Evolutionary conservation across 495 filamentous ascomycete genomes (phyloP), one percentile per base, ranked within the genome.

Genomic region (Poronia punctata): DNA sequence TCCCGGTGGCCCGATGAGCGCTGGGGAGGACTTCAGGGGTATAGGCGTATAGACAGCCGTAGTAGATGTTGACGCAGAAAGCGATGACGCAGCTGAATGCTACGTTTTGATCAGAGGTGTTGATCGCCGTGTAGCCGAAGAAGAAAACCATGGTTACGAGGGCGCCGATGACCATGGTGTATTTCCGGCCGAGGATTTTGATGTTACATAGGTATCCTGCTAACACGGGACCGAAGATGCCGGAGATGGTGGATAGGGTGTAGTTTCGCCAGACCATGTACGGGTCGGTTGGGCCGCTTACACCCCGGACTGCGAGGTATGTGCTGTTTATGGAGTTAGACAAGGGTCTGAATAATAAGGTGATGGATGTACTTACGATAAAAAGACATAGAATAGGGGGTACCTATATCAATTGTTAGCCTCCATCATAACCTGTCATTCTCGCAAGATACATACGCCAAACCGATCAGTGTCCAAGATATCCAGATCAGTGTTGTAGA

Each of bases 201-300:
- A 65, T 66, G 16, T 76, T 71, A 54, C 74, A 79, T 69, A 85
- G 76, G 51, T 66, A 77, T 5, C 74, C 81, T 0, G 80, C 82
- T 0, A 83, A 55, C 4, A 85, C 57, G 2, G 83, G 82, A 0
- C 80, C 79, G 26, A 74, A 76, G 36, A 87, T 81, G 11, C 72
- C 65, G 37, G 68, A 76, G 14, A 80, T 60, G 50, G 84, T 84
- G 38, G 72, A 72, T 38, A 84, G 67, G 3, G 79, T 71, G 53
- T 87, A 86, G 62, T 86, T 85, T 31, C 81, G 69, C 82, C 82
- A 88, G 17, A 66, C 72, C 7, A 74, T 69, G 52, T 74, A 82
- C 10, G 62, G 43, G 27, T 50, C 67, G 59, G 42, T 58, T 31
- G 46, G 65, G 37, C 55, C 51, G n/a, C 32, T 40, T 4, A 61